These are phyloP conservation scores for Mycena galericulata DNA, from an alignment of 768 basidiomycete species.

Conservation along the genomic window DNA sequence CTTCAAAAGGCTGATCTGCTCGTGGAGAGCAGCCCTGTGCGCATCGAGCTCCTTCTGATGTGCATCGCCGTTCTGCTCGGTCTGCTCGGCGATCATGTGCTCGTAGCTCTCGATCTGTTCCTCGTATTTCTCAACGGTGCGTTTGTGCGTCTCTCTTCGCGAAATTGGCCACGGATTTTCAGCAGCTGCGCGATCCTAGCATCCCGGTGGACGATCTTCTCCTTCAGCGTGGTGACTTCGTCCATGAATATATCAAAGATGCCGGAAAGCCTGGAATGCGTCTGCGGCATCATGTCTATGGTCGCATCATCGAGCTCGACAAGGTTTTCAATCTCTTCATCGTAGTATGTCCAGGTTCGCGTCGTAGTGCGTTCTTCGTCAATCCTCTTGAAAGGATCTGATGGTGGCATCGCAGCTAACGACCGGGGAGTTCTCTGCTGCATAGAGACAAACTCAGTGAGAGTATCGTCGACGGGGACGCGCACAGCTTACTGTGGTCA, in stretches of 20 bases:
- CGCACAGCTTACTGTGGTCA: neutral
- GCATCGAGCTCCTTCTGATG: neutral
- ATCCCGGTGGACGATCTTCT: neutral
- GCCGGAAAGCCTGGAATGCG: neutral
- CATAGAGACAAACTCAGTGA: conserved; percentile 4
- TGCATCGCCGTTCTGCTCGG: neutral
- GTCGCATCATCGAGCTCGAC: conserved; percentile 3
- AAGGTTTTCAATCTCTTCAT: neutral
- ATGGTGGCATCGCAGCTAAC: conserved; percentile 5
- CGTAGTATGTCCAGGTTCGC: neutral
- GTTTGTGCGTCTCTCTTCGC: conserved; percentile 4
- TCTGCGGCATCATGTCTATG: neutral
- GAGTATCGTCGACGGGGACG: neutral
- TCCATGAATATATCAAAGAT: neutral
- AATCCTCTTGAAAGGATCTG: neutral
- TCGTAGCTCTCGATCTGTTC: neutral
- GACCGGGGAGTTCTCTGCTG: neutral
- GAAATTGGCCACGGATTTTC: neutral
- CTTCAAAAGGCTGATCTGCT: conserved; percentile 5
- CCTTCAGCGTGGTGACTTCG: neutral
- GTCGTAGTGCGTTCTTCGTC: neutral
- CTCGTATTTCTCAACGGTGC: conserved; percentile 3
- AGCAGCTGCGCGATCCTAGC: neutral
- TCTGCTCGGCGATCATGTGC: neutral
- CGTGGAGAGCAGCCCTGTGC: neutral